These are phyloP conservation scores for Melanogaster broomeanus DNA, from an alignment of 768 basidiomycete genomes.

Conservation along the genomic window DNA sequence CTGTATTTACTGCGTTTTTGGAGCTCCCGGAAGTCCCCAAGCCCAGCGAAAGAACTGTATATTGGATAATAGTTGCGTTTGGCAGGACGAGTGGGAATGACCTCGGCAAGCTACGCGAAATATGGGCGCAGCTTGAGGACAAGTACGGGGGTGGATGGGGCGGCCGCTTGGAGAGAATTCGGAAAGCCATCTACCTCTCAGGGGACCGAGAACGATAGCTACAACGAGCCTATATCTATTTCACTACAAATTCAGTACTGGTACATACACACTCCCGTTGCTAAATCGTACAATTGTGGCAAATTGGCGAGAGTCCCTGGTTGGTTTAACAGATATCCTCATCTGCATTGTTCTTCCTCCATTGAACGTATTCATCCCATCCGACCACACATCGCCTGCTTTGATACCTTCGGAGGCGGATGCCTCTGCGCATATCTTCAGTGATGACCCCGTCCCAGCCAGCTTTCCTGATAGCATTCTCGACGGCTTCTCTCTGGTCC, in stretches of 20 bases:
- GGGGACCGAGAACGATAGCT: constrained; percentile 3
- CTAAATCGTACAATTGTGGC: constrained; percentile 9
- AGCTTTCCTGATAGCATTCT: constrained; percentile 91
- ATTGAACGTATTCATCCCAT: constrained; percentile 78
- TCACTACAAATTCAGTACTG: neutral
- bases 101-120: constrained; percentile 46
- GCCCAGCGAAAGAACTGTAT: constrained; percentile 50
- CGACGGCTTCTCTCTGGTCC: constrained; percentile 86
- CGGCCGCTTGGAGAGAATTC: constrained; percentile 46
- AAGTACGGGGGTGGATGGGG: constrained; percentile 51
- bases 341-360: constrained; percentile 60
- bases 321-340: constrained; percentile 26
- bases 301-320: constrained; percentile 10
- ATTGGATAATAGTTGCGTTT: constrained; percentile 71
- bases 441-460: constrained; percentile 85
- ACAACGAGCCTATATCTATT: neutral
- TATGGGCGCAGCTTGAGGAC: constrained; percentile 57
- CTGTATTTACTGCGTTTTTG: constrained; percentile 64
- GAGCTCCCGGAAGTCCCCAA: constrained; percentile 46
- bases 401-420: constrained; percentile 82
- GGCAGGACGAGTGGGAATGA: constrained; percentile 59
- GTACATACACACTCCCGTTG: constrained; percentile 6
- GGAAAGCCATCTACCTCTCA: constrained; percentile 37
- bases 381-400: constrained; percentile 64
- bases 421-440: constrained; percentile 75